Percentiles rank a stretch among this genome's conserved stretches.
These are phyloP conservation scores for Daphne laureola DNA, from an alignment of 441 rosid species.

Conservation along the genomic window DNA sequence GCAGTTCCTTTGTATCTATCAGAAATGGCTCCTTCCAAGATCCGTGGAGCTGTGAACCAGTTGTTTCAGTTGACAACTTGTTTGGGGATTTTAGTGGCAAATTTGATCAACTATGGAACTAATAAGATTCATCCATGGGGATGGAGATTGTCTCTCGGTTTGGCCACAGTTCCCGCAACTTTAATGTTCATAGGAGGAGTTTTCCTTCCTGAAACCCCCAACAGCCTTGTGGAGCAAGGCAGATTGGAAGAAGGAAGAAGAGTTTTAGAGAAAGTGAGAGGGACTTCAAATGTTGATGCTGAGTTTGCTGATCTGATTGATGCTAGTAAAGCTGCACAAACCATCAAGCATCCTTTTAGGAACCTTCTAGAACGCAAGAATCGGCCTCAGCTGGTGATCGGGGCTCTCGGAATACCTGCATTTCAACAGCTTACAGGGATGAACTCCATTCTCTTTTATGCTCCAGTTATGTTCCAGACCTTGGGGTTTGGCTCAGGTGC, in stretches of 20 bases:
- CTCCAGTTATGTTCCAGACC: constrained; percentile 84
- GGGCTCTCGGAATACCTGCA: constrained; percentile 74
- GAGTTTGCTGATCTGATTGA: constrained; percentile 72
- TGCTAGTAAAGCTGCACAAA: constrained; percentile 62
- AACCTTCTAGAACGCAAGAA: constrained; percentile 58
- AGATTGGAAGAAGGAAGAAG: constrained; percentile 53
- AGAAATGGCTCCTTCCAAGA: constrained; percentile 83
- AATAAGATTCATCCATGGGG: constrained; percentile 82
- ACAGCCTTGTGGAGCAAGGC: constrained; percentile 85
- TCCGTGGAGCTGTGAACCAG: constrained; percentile 75
- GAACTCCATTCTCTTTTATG: constrained; percentile 84
- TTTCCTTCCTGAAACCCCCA: constrained; percentile 75
- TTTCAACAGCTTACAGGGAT: constrained; percentile 86
- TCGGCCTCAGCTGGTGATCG: constrained; percentile 73
- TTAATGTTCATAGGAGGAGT: constrained; percentile 75
- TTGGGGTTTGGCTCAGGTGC: constrained; percentile 69
- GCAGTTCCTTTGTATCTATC: constrained; percentile 83
- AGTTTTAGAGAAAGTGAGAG: constrained; percentile 60
- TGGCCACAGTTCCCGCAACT: constrained; percentile 62
- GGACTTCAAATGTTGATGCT: constrained; percentile 60
- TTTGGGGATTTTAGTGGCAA: constrained; percentile 62
- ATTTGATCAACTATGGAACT: constrained; percentile 57
- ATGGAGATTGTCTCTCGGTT: constrained; percentile 81
- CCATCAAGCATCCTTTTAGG: constrained; percentile 62
- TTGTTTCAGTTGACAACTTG: constrained; percentile 81